A percentile compares a stretch with the other conserved stretches of the same genome.
phyloP scores from a whole-genome alignment of 805 yeast genomes.

The Cyberlindnera mississippiensis region DNA sequence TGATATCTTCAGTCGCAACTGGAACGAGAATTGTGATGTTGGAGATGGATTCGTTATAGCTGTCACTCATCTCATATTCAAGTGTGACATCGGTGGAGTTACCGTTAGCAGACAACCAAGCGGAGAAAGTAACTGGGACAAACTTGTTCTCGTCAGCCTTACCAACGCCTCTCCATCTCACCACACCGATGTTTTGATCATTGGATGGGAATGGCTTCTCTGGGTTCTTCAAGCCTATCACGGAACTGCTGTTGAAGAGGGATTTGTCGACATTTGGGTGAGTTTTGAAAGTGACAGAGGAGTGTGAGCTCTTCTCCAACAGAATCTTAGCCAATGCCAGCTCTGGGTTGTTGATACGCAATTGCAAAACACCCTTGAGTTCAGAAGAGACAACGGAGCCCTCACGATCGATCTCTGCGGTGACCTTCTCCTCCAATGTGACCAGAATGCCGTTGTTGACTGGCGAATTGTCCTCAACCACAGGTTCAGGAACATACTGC shows the following conservation, averaged over 20 bases:
- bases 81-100: slow-evolving; percentile 70
- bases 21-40: slow-evolving; percentile 63
- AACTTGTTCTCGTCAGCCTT: slow-evolving; percentile 49
- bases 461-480: slow-evolving; percentile 29
- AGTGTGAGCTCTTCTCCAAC: slow-evolving; percentile 44
- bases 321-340: slow-evolving; percentile 63
- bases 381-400: slow-evolving; percentile 71
- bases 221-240: slow-evolving; percentile 73
- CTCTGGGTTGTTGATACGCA: slow-evolving; percentile 76
- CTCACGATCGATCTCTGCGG: slow-evolving; percentile 78
- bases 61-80: slow-evolving; percentile 73
- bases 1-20: slow-evolving; percentile 51
- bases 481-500: slow-evolving; percentile 1
- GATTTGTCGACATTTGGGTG: slow-evolving; percentile 93
- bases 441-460: slow-evolving; percentile 76
- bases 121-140: slow-evolving; percentile 70
- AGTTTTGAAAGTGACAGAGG: slow-evolving; percentile 72
- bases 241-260: slow-evolving; percentile 51
- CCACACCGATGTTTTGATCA: slow-evolving; percentile 84
- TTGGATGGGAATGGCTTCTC: slow-evolving; percentile 84
- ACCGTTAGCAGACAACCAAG: slow-evolving; percentile 76
- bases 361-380: slow-evolving; percentile 85
- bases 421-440: slow-evolving; percentile 69
- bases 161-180: slow-evolving; percentile 84
- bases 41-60: slow-evolving; percentile 43